These are phyloP conservation scores for Fusarium fujikuroi DNA, from an alignment of 2,329 filamentous ascomycete species.

Conservation along the genomic window DNA sequence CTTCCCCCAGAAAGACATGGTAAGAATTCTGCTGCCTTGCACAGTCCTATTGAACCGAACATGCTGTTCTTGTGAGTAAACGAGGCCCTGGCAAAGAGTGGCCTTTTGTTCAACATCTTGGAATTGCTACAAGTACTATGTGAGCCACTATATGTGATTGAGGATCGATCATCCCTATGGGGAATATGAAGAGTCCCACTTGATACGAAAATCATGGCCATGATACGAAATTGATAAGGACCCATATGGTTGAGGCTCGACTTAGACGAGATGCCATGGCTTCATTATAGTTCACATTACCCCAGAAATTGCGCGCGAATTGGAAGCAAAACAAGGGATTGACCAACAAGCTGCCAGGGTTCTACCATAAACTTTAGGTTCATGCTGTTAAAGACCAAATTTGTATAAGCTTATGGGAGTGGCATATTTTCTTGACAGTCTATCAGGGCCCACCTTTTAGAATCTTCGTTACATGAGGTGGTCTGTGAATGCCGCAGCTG, in stretches of 20 bases:
- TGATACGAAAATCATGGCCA: not conserved
- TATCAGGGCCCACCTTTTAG: not conserved
- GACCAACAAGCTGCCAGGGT: too few relatives aligned
- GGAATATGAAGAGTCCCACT: too few relatives aligned
- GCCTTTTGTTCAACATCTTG: not conserved
- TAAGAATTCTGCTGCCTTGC: not conserved
- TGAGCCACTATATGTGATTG: accelerated
- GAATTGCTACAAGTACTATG: not conserved
- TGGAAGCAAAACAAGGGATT: not conserved
- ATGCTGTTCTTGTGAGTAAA: not conserved
- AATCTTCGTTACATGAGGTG: too few relatives aligned
- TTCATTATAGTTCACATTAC: not conserved
- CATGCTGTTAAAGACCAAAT: not conserved
- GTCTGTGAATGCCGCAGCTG: not conserved
- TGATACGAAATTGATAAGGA: not conserved
- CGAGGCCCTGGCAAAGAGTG: not conserved
- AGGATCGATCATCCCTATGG: accelerated
- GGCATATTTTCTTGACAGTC: not conserved
- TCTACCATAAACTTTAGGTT: not conserved
- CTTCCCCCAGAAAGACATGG: not conserved
- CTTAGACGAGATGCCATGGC: not conserved
- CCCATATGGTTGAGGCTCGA: not conserved
- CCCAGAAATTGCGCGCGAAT: not conserved
- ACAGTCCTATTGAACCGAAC: not conserved
- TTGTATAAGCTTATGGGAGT: not conserved